Conservation (phyloP, 345 rosid genomes). For the Gossypium ekmanianum region DNA sequence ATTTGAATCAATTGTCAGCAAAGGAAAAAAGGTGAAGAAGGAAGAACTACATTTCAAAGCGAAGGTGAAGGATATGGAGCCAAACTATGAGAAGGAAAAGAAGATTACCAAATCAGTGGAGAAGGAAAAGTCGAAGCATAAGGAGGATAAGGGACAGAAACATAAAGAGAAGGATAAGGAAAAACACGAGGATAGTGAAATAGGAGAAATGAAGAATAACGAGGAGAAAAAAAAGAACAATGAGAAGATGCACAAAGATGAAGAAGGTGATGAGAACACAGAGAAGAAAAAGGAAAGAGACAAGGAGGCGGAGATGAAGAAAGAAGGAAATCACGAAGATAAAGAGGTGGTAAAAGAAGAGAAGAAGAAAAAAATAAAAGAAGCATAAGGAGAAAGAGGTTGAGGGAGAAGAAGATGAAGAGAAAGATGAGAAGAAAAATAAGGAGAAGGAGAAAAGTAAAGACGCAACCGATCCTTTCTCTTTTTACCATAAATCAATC, state of each 20-base stretch:
- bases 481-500: too few species aligned
- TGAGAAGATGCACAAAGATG: neutral
- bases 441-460: neutral
- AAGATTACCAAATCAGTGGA: slow-evolving; percentile 23
- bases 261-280: neutral
- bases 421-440: too few species aligned
- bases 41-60: slow-evolving; percentile 52
- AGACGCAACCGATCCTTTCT: too few species aligned
- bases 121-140: slow-evolving; percentile 40
- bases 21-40: slow-evolving; percentile 40
- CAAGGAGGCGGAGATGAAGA: too few species aligned
- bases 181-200: neutral
- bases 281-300: too few species aligned
- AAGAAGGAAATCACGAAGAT: too few species aligned
- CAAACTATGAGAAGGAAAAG: slow-evolving; percentile 12
- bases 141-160: slow-evolving; percentile 16
- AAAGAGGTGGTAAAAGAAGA: too few species aligned
- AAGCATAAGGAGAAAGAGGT: too few species aligned
- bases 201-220: neutral
- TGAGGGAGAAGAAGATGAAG: too few species aligned
- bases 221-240: neutral
- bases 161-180: slow-evolving; percentile 21
- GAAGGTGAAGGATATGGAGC: slow-evolving; percentile 40
- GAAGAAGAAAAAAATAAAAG: too few species aligned
- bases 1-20: slow-evolving; percentile 29